Percentiles rank a stretch among this genome's conserved stretches.
These are phyloP conservation scores for Stylosanthes scabra DNA, from an alignment of 331 rosid species.

Conservation along the genomic window DNA sequence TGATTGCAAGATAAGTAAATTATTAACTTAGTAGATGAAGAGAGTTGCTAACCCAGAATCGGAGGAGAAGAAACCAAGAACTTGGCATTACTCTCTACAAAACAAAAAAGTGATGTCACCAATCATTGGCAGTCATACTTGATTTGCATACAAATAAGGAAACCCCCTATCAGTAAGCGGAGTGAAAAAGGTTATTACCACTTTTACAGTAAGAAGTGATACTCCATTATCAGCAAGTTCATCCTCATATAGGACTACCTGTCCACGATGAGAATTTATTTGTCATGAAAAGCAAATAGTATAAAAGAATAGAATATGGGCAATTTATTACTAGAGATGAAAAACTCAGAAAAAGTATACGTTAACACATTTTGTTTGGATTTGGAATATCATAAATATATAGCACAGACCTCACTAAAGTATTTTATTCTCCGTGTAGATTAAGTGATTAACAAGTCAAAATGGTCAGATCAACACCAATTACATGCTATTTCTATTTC, in stretches of 20 bases:
- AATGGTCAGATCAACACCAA: neutral
- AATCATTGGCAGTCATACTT: constrained; percentile 39
- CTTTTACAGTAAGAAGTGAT: constrained; percentile 95
- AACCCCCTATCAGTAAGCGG: constrained; percentile 10
- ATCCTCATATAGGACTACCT: constrained; percentile 96
- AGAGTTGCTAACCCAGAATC: constrained; percentile 82
- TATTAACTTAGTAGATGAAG: constrained; percentile 25
- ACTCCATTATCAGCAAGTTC: constrained; percentile 95
- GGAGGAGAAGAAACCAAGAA: constrained; percentile 96
- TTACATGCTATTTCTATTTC: constrained; percentile 1
- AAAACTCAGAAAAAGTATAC: constrained; percentile 2
- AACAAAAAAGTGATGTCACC: constrained; percentile 41
- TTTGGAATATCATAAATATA: constrained; percentile 21
- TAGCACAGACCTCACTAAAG: constrained; percentile 26
- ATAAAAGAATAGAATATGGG: constrained; percentile 36
- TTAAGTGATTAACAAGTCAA: neutral
- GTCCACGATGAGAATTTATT: constrained; percentile 44
- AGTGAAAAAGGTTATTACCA: constrained; percentile 63
- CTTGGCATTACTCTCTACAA: constrained; percentile 95
- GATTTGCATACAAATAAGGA: constrained; percentile 12
- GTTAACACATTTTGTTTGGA: neutral
- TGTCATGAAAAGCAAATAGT: constrained; percentile 34
- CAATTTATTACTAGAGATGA: constrained; percentile 33
- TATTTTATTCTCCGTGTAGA: neutral
- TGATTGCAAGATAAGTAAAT: constrained; percentile 20